These are phyloP conservation scores for Aspergillus wentii DNA, from an alignment of 495 filamentous ascomycete genomes.

Conservation along the genomic window DNA sequence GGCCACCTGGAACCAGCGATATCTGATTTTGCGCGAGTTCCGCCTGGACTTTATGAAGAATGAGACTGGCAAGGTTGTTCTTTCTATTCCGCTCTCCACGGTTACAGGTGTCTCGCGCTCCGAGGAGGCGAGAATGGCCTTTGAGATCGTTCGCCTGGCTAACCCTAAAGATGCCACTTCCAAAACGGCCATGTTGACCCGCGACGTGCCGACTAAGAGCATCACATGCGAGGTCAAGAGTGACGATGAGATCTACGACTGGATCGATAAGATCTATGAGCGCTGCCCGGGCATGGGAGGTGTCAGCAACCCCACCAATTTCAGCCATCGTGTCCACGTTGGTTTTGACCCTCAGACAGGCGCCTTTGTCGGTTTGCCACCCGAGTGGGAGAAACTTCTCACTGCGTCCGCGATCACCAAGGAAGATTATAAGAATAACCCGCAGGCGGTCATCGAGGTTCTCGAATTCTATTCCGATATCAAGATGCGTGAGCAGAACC, in stretches of 20 bases:
- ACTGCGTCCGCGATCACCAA: conserved; percentile 95
- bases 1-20: conserved; percentile 87
- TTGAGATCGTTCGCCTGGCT: conserved; percentile 77
- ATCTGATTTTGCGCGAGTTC: conserved; percentile 80
- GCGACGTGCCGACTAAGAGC: conserved; percentile 75
- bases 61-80: conserved; percentile 74
- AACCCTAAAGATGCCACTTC: conserved; percentile 57
- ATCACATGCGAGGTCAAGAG: conserved; percentile 86
- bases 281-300: conserved; percentile 96
- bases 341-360: conserved; percentile 93
- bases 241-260: conserved; percentile 95
- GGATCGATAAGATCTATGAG: conserved; percentile 96
- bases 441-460: conserved; percentile 96
- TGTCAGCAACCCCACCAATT: conserved; percentile 96
- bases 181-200: conserved; percentile 52
- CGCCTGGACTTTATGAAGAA: conserved; percentile 88
- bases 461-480: conserved; percentile 97
- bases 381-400: conserved; percentile 93
- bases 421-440: conserved; percentile 95
- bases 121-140: conserved; percentile 80
- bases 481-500: conserved; percentile 79
- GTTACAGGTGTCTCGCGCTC: conserved; percentile 81
- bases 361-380: conserved; percentile 85
- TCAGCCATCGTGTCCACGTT: conserved; percentile 93
- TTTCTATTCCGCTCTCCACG: conserved; percentile 76